Evolutionary conservation across 768 basidiomycete species (phyloP), one percentile per base, ranked within the genome.

Genomic region (Leucocoprinus leucothites): DNA sequence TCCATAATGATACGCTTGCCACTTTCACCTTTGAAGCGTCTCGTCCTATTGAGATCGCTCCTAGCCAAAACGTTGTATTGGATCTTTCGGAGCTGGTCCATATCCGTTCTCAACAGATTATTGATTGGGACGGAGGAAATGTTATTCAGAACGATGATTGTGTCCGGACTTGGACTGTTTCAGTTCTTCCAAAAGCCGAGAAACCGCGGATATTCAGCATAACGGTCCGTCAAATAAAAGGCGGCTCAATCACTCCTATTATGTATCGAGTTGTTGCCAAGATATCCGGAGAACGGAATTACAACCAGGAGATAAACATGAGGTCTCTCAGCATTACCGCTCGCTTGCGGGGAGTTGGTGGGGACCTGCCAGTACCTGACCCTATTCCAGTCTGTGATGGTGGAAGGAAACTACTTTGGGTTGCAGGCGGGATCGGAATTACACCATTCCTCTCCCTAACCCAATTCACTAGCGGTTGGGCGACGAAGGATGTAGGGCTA

Each of bases 81-180:
- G 81, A 84, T 58, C 76, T 85, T 60, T 71, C 74, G 1, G 65
- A 73, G 16, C 71, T 86, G 50, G 62, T 85, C 11, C 81, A 83
- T 11, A 58, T 68, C 24, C 68, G 35, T 16, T 54, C 53, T 6
- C 43, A 47, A 70, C 3, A 66, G 64, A 25, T 82, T 79, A 62
- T 69, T 68, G 48, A 84, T 84, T 60, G 83, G 85, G 73, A 73
- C 79, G 6, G 71, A 71, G 35, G 56, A 59, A 14, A 70, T 73
- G 14, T 74, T 75, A 1, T 72, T 9, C 67, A 81, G 16, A 83
- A 83, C 60, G 84, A 85, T 62, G 82, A 86, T 59, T 77, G 81
- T 48, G 76, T 86, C 16, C 79, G 83, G 14, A 86, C 84, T 4
- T 86, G 83, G 83, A 85, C 84, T 0, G 71, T 86, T 13, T 84